Evolutionary conservation across 169 alveolate genomes (phyloP).

Genomic region (Amoebophrya sp.): DNA sequence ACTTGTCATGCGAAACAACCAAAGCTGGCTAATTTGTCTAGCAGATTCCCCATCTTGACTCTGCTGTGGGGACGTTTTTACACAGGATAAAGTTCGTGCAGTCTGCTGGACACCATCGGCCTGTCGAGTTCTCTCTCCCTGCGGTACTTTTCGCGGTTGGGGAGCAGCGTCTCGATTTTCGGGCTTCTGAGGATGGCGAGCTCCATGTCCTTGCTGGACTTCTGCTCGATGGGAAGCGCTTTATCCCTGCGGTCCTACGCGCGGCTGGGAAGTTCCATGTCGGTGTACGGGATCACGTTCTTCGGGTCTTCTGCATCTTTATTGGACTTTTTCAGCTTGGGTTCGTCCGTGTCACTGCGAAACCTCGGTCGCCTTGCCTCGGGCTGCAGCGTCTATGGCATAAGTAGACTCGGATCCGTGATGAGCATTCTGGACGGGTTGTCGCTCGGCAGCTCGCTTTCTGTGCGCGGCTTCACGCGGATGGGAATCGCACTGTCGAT

Average conservation of each 20-base stretch:
- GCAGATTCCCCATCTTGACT: too few relatives aligned
- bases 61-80: too few relatives aligned
- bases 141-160: background rate
- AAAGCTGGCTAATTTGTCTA: too few relatives aligned
- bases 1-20: too few relatives aligned
- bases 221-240: background rate
- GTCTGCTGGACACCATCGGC: background rate
- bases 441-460: background rate
- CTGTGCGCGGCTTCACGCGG: constrained; percentile 33
- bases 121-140: background rate
- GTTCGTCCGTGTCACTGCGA: background rate
- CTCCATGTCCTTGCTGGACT: background rate
- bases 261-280: background rate
- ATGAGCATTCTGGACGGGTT: background rate
- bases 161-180: background rate
- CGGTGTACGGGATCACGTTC: background rate
- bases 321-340: constrained; percentile 7
- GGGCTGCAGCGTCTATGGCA: background rate
- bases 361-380: background rate
- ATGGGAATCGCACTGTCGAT: constrained; percentile 2
- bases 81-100: too few relatives aligned
- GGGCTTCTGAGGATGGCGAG: background rate
- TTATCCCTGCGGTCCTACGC: constrained; percentile 20
- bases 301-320: background rate
- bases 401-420: background rate